Evolutionary conservation across 2,329 filamentous ascomycete genomes (phyloP).

Genomic region (Lachnellula subtilissima): DNA sequence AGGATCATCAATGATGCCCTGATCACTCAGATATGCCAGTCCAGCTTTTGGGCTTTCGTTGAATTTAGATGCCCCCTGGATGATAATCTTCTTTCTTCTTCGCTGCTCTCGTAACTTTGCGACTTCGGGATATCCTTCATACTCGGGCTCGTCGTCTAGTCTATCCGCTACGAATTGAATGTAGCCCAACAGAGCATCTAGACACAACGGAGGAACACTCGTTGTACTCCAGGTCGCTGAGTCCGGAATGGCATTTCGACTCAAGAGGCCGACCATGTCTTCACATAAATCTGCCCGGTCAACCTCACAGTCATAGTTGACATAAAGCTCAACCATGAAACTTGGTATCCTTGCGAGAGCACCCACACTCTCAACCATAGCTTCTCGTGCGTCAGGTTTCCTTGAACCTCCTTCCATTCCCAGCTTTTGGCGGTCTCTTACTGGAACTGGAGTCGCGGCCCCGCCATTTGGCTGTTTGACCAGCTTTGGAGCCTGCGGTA

Average conservation of each 20-base stretch:
- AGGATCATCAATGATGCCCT: slow-evolving; percentile 77
- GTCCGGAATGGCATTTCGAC: slow-evolving; percentile 91
- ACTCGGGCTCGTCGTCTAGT: slow-evolving; percentile 63
- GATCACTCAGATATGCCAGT: slow-evolving; percentile 75
- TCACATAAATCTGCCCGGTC: slow-evolving; percentile 89
- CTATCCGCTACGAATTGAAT: slow-evolving; percentile 89
- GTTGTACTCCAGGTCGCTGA: slow-evolving; percentile 99
- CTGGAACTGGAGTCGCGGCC: slow-evolving; percentile 80
- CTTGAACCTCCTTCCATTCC: slow-evolving; percentile 87
- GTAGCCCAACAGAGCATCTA: slow-evolving; percentile 86
- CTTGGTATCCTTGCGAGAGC: slow-evolving; percentile 87
- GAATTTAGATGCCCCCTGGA: slow-evolving; percentile 83
- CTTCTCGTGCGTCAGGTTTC: slow-evolving; percentile 92
- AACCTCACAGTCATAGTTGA: slow-evolving; percentile 96
- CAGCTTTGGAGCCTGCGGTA: slow-evolving; percentile 84
- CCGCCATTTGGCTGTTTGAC: slow-evolving; percentile 78
- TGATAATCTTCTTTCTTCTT: slow-evolving; percentile 78
- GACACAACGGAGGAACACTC: slow-evolving; percentile 89
- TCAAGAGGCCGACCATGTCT: slow-evolving; percentile 88
- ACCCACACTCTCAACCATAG: slow-evolving; percentile 96
- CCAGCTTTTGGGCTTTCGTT: slow-evolving; percentile 92
- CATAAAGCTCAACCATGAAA: slow-evolving; percentile 91
- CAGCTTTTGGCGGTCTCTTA: slow-evolving; percentile 87
- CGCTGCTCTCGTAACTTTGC: slow-evolving; percentile 65
- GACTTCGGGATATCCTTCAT: slow-evolving; percentile 63